These are phyloP conservation scores for Colletotrichum nymphaeae DNA, from an alignment of 2,329 filamentous ascomycete genomes.

Conservation along the genomic window DNA sequence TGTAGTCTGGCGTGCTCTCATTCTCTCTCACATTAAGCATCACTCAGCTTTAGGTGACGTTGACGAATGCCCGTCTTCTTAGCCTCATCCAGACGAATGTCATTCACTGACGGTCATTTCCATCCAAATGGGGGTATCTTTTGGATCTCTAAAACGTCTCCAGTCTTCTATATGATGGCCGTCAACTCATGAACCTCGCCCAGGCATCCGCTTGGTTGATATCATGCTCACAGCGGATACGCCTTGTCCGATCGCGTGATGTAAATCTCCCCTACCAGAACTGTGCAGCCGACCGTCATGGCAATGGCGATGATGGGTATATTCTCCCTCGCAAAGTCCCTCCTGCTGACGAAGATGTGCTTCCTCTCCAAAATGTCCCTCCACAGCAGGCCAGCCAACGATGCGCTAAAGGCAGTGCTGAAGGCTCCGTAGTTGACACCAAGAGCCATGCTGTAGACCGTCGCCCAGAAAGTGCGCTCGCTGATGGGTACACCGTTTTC, in stretches of 20 bases:
- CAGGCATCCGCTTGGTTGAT: too few relatives aligned
- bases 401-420: slow-evolving; percentile 78
- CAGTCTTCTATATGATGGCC: background rate
- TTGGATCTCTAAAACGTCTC: background rate
- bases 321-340: slow-evolving; percentile 77
- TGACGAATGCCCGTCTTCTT: background rate
- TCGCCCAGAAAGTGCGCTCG: slow-evolving; percentile 77
- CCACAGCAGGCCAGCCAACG: slow-evolving; percentile 78
- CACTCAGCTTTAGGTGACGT: background rate
- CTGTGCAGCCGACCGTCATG: slow-evolving; percentile 72
- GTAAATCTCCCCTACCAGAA: slow-evolving; percentile 74
- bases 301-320: slow-evolving; percentile 76
- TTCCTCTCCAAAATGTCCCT: slow-evolving; percentile 76
- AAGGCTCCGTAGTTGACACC: slow-evolving; percentile 83
- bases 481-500: slow-evolving; percentile 60
- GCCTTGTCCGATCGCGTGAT: slow-evolving; percentile 58
- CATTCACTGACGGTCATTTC: background rate
- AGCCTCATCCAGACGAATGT: background rate
- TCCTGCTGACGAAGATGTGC: slow-evolving; percentile 71
- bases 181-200: too few relatives aligned
- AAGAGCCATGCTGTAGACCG: slow-evolving; percentile 79
- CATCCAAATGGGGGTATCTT: background rate
- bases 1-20: background rate
- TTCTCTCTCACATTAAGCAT: background rate
- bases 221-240: slow-evolving; percentile 40